Base-by-base conservation (phyloP, 192 early-diverging fungal species). In the Polychytrium aggregatum region DNA sequence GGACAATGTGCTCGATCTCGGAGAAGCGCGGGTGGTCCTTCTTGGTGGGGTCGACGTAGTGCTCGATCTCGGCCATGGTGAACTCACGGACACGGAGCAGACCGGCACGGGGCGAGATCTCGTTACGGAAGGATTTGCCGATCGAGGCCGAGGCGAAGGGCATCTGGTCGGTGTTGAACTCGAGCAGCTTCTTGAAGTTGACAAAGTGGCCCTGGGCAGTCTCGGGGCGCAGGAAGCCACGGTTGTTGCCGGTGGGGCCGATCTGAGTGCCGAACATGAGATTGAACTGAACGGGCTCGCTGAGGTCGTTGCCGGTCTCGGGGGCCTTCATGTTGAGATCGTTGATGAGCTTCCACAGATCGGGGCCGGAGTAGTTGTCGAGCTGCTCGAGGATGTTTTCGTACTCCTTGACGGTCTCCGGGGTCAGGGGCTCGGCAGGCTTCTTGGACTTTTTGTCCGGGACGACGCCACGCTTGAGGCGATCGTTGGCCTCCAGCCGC, bases 161-260 rank as follows among this genome's bases (percentile, higher is more conserved):
- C 84, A 99, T 90, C 53, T 86, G 84, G 44, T 87, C 85, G 67
- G 88, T 94, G 78, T 99, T 99, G 72, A 86, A 93, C 60, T 99
- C 96, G 40, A 97, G 78, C 36, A 99, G 76, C 18, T 80, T 74
- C 71, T 92, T 88, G 58, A 99, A 99, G 78, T 97, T 97, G 48
- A 99, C 67, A 64, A 99, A 99, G 67, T 99, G 96, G 59, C 96
- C 96, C 74, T 99, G 96, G 27, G 96, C 93, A n/a, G 96, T 99
- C 69, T 99, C 96, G 36, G 96, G 96, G 21, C 96, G 83, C 52
- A 99, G 76, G 67, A 82, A 97, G 54, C 90, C 89, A 69, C 90
- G 87, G 57, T 89, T 68, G 28, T 91, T 78, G 45, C 96, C 96
- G 35, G 93, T 94, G 45, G 96, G 96, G 50, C 96, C 96, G 60